Base-by-base conservation (phyloP, 2,329 filamentous ascomycete genomes). In the Neopestalotiopsis sp. region DNA sequence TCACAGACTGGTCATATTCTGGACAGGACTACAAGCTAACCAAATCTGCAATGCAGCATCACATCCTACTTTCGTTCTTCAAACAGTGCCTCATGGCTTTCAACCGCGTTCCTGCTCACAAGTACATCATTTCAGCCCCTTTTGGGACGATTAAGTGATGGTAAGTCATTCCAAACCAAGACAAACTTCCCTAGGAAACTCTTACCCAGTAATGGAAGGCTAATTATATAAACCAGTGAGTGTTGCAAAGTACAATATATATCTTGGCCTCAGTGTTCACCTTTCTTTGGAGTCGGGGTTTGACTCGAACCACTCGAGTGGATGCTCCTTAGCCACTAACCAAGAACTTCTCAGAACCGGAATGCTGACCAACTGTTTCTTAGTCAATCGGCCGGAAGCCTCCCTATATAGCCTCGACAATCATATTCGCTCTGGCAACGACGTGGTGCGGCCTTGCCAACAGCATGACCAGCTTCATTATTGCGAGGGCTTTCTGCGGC, bases 61-160 rank as follows among this genome's bases (percentile, higher is more conserved):
- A 94, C 92, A 0, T 94, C 92, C 0, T 90, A 95, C 78, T 95
- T 95, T 79, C 83, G 90, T 70, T 88, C 91, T 63, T 92, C 92
- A 40, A 94, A 95, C 78, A 89, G 89, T 61, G 93, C 93, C 3
- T 94, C 92, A 1, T 96, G 93, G 93, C 84, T 95, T 4, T 94
- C 92, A 1, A 95, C 93, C 0, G 89, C 92, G 0, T 95, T 94
- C 72, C 80, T 95, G 45, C 84, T 96, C 49, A 94, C 93, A 0
- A 92, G 89, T 4, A 94, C 92, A 1, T 89, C 91, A 30, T 91
- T 94, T 68, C 91, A 94, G 79, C 92, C 93, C 0, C 81, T 95
- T 1, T 88, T 93, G 71, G 93, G 92, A 3, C 87, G 93, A 2
- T 78, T 94, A 1, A 94, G 92, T 1, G 93, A 95, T 79, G 45